Evolutionary conservation across 2,329 filamentous ascomycete species (phyloP).

Genomic region (Aspergillus costaricaensis): DNA sequence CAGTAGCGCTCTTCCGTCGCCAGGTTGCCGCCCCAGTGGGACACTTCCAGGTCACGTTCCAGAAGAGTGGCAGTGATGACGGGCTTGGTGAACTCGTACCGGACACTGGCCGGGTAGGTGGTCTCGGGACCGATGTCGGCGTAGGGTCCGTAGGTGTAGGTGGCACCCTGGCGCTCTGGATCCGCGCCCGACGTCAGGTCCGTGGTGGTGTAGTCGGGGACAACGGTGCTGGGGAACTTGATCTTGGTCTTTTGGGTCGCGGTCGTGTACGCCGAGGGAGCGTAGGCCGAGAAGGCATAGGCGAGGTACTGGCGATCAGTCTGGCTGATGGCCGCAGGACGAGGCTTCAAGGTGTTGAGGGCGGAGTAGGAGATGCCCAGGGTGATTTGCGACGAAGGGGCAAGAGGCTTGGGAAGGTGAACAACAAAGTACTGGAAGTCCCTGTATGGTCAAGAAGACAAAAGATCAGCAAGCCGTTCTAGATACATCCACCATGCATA

Average conservation of each 20-base stretch:
- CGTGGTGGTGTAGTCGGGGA: conserved; percentile 80
- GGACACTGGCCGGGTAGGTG: conserved; percentile 70
- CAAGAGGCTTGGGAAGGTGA: conserved; percentile 72
- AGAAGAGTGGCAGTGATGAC: conserved; percentile 75
- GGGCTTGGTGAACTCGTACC: conserved; percentile 95
- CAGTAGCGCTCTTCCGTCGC: conserved; percentile 94
- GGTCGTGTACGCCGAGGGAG: conserved; percentile 79
- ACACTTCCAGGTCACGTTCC: conserved; percentile 91
- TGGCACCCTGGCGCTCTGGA: conserved; percentile 80
- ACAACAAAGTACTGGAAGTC: conserved; percentile 82
- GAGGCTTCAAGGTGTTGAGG: conserved; percentile 74
- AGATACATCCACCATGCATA: background rate
- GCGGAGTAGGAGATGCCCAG: conserved; percentile 83
- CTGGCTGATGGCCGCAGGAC: conserved; percentile 82
- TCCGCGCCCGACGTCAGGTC: conserved; percentile 62
- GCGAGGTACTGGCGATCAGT: conserved; percentile 81
- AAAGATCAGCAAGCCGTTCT: background rate
- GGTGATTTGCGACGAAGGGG: conserved; percentile 76
- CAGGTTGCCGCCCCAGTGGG: conserved; percentile 96
- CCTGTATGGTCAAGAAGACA: conserved; percentile 45
- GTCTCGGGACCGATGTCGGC: conserved; percentile 73
- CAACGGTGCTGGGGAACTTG: conserved; percentile 75
- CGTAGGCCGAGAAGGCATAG: conserved; percentile 84
- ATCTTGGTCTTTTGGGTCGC: conserved; percentile 96
- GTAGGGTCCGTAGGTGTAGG: conserved; percentile 89